These are phyloP conservation scores for Nelumbo lutea DNA, from an alignment of 164 flowering plant genomes.

Conservation along the genomic window DNA sequence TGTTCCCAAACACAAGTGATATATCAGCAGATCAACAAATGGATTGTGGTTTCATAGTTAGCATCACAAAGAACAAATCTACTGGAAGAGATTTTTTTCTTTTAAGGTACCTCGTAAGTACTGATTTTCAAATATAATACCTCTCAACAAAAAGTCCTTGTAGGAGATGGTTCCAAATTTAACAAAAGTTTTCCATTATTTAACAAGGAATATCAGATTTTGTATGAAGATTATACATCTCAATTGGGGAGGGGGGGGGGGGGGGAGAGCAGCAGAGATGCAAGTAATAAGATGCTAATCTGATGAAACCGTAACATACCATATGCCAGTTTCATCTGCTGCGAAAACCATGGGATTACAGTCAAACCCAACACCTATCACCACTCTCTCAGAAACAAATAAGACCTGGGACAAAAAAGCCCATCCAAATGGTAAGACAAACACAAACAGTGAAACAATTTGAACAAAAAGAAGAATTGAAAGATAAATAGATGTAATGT, in stretches of 20 bases:
- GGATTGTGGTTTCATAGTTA: too few species aligned
- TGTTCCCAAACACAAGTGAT: too few species aligned
- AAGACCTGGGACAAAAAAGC: conserved; percentile 48
- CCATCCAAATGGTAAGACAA: background rate
- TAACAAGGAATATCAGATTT: background rate
- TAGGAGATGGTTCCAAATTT: too few species aligned
- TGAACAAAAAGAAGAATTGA: conserved; percentile 5
- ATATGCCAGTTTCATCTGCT: conserved; percentile 90
- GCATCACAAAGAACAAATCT: too few species aligned
- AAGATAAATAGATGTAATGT: conserved; percentile 1
- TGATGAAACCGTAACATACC: conserved; percentile 40
- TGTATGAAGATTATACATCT: background rate
- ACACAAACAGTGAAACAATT: background rate
- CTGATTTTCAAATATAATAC: too few species aligned
- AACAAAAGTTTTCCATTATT: too few species aligned
- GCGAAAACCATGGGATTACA: conserved; percentile 89
- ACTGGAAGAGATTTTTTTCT: too few species aligned
- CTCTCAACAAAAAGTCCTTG: too few species aligned
- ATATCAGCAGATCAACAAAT: too few species aligned
- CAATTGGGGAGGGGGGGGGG: background rate
- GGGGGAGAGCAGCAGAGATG: background rate
- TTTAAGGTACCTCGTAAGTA: too few species aligned
- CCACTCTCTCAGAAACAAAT: conserved; percentile 84
- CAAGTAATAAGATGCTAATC: background rate
- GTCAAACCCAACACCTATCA: conserved; percentile 94